Conservation (phyloP, 2,329 filamentous ascomycete species). For the Chaetomiaceae sp. region DNA sequence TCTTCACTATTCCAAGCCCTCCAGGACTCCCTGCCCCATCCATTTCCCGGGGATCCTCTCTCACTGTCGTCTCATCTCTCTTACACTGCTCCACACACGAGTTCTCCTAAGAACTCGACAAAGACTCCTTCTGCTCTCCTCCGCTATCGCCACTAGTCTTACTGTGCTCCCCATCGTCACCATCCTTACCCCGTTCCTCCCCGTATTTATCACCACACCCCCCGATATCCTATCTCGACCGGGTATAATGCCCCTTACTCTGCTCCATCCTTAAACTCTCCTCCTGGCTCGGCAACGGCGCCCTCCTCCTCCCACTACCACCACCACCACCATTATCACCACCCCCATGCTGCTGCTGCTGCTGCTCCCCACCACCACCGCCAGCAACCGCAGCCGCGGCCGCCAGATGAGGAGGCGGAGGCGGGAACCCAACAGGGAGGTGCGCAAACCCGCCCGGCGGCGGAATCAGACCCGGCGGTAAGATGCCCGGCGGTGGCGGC, state of each 20-base stretch:
- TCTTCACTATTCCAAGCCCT: too few relatives aligned
- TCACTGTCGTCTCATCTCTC: too few relatives aligned
- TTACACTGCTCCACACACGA: too few relatives aligned
- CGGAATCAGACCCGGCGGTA: conserved; percentile 45
- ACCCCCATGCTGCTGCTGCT: neutral
- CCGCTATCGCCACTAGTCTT: too few relatives aligned
- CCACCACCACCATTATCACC: conserved; percentile 10
- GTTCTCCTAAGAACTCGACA: too few relatives aligned
- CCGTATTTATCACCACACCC: neutral
- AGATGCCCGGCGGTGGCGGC: conserved; percentile 44
- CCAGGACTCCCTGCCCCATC: too few relatives aligned
- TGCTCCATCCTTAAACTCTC: conserved; percentile 78
- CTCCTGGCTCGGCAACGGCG: conserved; percentile 75
- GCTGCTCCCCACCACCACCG: neutral
- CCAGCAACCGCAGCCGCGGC: neutral
- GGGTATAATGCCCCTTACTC: conserved; percentile 57
- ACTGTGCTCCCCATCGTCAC: neutral
- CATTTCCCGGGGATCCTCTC: too few relatives aligned
- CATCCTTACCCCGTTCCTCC: neutral
- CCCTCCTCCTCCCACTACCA: conserved; percentile 50
- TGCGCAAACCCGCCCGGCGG: conserved; percentile 34
- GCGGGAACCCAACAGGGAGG: conserved; percentile 37
- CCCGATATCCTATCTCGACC: conserved; percentile 38
- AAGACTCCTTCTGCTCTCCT: too few relatives aligned
- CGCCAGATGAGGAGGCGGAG: conserved; percentile 38